These are phyloP conservation scores for Blastocystis sp. DNA, from an alignment of 352 stramenopile genomes.

Conservation along the genomic window DNA sequence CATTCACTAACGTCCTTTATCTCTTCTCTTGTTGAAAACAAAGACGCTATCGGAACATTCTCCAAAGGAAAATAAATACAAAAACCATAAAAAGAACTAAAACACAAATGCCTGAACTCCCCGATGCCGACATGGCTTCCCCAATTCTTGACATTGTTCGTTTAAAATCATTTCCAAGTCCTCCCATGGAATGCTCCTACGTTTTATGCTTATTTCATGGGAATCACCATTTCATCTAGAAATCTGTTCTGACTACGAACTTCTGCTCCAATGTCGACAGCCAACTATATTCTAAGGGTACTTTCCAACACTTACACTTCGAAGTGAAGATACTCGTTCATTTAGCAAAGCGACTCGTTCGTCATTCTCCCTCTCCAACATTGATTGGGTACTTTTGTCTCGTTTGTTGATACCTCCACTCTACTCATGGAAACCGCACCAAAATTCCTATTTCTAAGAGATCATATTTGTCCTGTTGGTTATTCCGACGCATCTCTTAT, in stretches of 20 bases:
- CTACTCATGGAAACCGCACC: not conserved
- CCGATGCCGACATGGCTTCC: not conserved
- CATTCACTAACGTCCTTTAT: slow-evolving; percentile 12
- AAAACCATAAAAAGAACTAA: slow-evolving; percentile 63
- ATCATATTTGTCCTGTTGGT: slow-evolving; percentile 37
- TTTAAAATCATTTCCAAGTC: not conserved
- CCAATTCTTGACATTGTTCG: slow-evolving; percentile 15
- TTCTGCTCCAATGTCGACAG: slow-evolving; percentile 34
- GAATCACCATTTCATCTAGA: slow-evolving; percentile 31
- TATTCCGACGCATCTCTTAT: slow-evolving; percentile 4
- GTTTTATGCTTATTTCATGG: not conserved
- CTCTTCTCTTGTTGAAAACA: not conserved
- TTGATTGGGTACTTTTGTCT: not conserved
- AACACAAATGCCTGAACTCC: slow-evolving; percentile 29
- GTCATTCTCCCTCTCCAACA: slow-evolving; percentile 22
- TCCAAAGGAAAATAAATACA: slow-evolving; percentile 61
- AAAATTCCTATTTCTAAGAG: slow-evolving; percentile 17
- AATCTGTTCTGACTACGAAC: slow-evolving; percentile 38
- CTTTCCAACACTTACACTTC: not conserved
- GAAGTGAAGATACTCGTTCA: not conserved
- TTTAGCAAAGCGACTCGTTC: slow-evolving; percentile 34
- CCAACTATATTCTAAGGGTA: not conserved
- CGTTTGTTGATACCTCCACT: slow-evolving; percentile 14
- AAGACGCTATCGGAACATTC: slow-evolving; percentile 4
- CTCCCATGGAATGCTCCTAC: slow-evolving; percentile 26